Base-by-base conservation (phyloP, 1,139 yeast genomes). In the Magnusiomyces suaveolens region DNA sequence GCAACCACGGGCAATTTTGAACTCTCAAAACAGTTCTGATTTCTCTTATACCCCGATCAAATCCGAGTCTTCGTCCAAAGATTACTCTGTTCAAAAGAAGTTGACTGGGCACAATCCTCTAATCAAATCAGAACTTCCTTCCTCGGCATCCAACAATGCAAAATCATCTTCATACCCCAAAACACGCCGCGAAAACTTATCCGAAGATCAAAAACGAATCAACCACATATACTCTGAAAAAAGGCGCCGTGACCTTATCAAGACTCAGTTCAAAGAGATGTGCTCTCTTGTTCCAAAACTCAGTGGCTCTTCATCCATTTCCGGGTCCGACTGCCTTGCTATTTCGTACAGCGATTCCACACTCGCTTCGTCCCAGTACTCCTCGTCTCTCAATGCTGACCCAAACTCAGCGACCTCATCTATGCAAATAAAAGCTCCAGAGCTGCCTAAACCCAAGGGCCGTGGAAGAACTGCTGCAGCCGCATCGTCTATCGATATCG, bases 171-270 rank as follows among this genome's bases (percentile, higher is more conserved):
- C 48, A 1, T 12, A 2, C 16, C 20, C 47, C 25, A 51, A 53
- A 8, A 51, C 50, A 29, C 46, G 41, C 29, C 50, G 25, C 79
- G 69, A 82, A 75, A 59, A 58, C 74, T 72, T 85, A 26, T 69
- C 84, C 0, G 77, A 80, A 52, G 84, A 83, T 62, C 88, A 86
- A 65, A 84, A 84, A 64, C 75, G 92, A 54, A 66, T 75, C 54
- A 84, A 84, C 63, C 96, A 87, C 66, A 81, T 86, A 6, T 75
- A 80, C 51, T 81, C 87, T 53, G 96, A 87, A 67, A 88, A 87
- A 68, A 79, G 80, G 63, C 76, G 96, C 55, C 75, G 96, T 49
- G 83, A 81, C 59, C 69, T 78, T 61, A 87, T 90, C 65, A 86
- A 85, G 67, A 63, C 62, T 47, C 68, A 69, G 48, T 72, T 72